These are phyloP conservation scores for Pleurotus salmoneostramineus DNA, from an alignment of 768 basidiomycete genomes.

Conservation along the genomic window DNA sequence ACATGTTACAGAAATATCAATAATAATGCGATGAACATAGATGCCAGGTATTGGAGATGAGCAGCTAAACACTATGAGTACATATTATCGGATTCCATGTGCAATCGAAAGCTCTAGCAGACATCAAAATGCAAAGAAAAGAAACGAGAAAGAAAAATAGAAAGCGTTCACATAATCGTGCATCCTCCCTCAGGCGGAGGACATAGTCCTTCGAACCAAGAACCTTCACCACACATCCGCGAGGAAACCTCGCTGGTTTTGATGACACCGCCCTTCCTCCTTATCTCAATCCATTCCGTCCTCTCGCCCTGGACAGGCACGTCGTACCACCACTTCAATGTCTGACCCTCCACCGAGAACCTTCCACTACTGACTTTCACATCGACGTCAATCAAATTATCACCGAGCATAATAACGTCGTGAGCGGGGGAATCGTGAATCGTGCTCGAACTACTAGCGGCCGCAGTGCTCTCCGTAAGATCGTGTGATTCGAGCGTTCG, in stretches of 20 bases:
- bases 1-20: neutral
- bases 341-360: constrained; percentile 44
- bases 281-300: constrained; percentile 35
- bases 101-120: neutral
- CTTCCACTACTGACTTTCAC: constrained; percentile 39
- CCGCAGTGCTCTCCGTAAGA: constrained; percentile 2
- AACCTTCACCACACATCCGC: neutral
- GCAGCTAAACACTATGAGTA: neutral
- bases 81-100: neutral
- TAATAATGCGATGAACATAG: neutral
- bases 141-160: neutral
- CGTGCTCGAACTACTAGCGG: constrained; percentile 8
- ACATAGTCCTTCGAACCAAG: neutral
- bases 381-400: constrained; percentile 35
- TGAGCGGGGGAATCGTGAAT: neutral
- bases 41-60: neutral
- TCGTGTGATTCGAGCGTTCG: neutral
- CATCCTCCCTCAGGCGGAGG: neutral
- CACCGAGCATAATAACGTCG: constrained; percentile 13
- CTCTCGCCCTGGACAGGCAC: constrained; percentile 23
- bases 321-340: constrained; percentile 52
- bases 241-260: constrained; percentile 9
- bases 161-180: neutral
- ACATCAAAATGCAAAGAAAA: neutral
- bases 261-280: constrained; percentile 25